A percentile compares a stretch with the other conserved stretches of the same genome.
These are phyloP conservation scores for Ophiostoma ulmi DNA, from an alignment of 2,329 filamentous ascomycete genomes.

Conservation along the genomic window DNA sequence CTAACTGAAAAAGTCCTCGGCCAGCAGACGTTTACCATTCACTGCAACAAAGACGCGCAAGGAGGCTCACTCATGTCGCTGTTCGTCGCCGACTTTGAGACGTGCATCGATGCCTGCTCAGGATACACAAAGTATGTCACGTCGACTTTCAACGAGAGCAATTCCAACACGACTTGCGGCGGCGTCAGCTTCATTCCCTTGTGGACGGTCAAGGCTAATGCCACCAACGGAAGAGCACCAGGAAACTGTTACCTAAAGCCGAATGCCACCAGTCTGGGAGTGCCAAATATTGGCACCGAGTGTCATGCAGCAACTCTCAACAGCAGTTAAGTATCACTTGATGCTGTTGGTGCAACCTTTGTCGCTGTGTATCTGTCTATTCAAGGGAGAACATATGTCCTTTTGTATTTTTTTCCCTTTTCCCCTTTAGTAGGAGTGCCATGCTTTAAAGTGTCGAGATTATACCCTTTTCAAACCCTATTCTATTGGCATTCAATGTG, in stretches of 20 bases:
- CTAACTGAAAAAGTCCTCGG: constrained; percentile 34
- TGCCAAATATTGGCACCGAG: constrained; percentile 35
- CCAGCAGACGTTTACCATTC: constrained; percentile 38
- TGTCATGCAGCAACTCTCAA: constrained; percentile 34
- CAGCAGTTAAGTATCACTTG: background rate
- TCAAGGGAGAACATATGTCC: no score
- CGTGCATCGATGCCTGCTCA: constrained; percentile 47
- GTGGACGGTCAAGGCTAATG: constrained; percentile 39
- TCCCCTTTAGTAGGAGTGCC: no score
- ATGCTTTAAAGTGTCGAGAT: no score
- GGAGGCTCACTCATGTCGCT: constrained; percentile 38
- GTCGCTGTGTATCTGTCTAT: background rate
- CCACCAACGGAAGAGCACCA: constrained; percentile 35
- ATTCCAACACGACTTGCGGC: constrained; percentile 36
- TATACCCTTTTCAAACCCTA: no score
- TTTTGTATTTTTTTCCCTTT: no score
- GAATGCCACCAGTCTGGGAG: constrained; percentile 31
- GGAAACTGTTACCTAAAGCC: constrained; percentile 46
- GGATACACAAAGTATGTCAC: constrained; percentile 36
- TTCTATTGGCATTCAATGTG: no score
- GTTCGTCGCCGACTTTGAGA: constrained; percentile 41
- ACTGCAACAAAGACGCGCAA: constrained; percentile 42
- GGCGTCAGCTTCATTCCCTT: constrained; percentile 41
- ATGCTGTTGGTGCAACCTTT: background rate
- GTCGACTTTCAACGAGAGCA: constrained; percentile 22